Base-by-base conservation (phyloP, 1,284 basidiomycete species). In the Leccinum subrobustum region DNA sequence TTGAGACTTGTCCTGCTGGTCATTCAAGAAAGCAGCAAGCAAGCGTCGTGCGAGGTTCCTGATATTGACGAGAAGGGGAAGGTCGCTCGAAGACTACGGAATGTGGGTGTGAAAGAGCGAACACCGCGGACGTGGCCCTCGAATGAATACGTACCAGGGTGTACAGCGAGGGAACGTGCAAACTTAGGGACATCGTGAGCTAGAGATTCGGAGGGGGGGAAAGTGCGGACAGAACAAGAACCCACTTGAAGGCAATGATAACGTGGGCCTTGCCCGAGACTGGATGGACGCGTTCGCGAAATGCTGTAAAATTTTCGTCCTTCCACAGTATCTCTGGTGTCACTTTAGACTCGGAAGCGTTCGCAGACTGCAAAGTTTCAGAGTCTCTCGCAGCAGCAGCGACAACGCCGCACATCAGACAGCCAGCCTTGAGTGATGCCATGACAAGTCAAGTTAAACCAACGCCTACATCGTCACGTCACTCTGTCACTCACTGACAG, bases 221-320 rank as follows among this genome's bases (percentile, higher is more conserved):
- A 52, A 52, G 29, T 52, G 51, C 51, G 51, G 51, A 52, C 51
- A 50, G 65, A 47, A 52, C 55, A 47, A 44, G 44, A 31, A 79
- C 86, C 60, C 63, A 89, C 89, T 91, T 91, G 83, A 91, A 87
- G 23, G 85, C 84, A 60, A 90, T 78, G 60, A 91, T 80, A 50
- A 91, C 73, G 71, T 92, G 89, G 1, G 83, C 88, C 68, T 81
- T 83, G 67, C 82, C 84, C 9, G 87, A 89, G 29, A 56, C 53
- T 9, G 29, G 29, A n/a, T 56, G 9, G n/a, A 42, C 33, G 20
- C 16, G 54, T 56, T 56, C 53, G 12, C 31, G 55, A 37, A 59
- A 44, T 25, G 25, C 57, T 59, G 56, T 42, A n/a, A 48, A 58
- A 37, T 25, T 88, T 61, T 87, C 85, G 70, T 91, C 88, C 62